A percentile compares a stretch with the other conserved stretches of the same genome.
phyloP scores from a whole-genome alignment of 805 yeast genomes.

The Monosporozyma aerobia region DNA sequence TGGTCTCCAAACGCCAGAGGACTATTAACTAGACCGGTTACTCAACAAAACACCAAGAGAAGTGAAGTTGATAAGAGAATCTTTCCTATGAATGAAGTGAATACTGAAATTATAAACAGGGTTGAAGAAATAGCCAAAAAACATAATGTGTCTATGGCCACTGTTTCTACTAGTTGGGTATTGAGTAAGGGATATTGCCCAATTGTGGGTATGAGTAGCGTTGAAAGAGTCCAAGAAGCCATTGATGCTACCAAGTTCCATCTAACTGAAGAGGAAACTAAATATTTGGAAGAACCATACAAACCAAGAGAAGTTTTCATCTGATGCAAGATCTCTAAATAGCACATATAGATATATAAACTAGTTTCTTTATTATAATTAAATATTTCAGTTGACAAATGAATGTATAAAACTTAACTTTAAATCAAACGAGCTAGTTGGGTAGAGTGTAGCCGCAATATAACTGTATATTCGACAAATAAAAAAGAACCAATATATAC shows the following conservation, averaged over 20 bases:
- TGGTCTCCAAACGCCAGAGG: conserved; percentile 57
- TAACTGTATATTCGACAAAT: too few species aligned
- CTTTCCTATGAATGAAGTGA: conserved; percentile 33
- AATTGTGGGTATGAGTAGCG: conserved; percentile 44
- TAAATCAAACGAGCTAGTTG: too few species aligned
- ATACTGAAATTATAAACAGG: conserved; percentile 35
- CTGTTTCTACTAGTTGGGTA: conserved; percentile 46
- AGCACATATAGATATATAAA: too few species aligned
- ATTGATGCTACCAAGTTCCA: conserved; percentile 34
- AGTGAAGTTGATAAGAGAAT: conserved; percentile 21
- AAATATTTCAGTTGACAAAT: too few species aligned
- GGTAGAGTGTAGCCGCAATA: too few species aligned
- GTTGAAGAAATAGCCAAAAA: conserved; percentile 47
- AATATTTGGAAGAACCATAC: conserved; percentile 20
- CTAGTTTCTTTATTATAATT: too few species aligned
- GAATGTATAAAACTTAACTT: too few species aligned
- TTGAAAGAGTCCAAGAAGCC: conserved; percentile 45
- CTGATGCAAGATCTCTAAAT: too few species aligned
- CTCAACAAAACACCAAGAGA: conserved; percentile 9
- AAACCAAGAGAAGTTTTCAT: conserved; percentile 14
- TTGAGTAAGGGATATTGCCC: conserved; percentile 43
- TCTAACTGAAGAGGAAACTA: conserved; percentile 25
- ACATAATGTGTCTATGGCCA: conserved; percentile 43
- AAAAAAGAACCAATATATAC: too few species aligned
- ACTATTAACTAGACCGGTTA: conserved; percentile 40